Base-by-base conservation (phyloP, 768 basidiomycete species). In the Tricholoma sp. region DNA sequence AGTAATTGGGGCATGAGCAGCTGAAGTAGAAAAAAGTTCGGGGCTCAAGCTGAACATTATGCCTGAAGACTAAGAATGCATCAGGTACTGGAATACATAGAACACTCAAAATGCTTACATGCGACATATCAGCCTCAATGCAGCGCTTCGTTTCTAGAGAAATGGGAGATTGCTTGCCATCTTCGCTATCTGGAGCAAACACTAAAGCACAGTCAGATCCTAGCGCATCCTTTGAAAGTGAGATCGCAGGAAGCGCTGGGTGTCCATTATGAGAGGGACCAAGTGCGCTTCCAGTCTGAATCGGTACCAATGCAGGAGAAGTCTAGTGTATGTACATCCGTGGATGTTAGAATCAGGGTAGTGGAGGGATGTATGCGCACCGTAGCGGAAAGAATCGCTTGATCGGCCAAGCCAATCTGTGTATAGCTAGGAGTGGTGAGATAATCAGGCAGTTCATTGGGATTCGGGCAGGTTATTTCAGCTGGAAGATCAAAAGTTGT, bases 401-500 rank as follows among this genome's bases (percentile, higher is more conserved):
- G 20, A 45, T 45, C 44, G n/a, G 34, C 15, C 11, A 41, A 6
- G 42, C 48, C 34, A 1, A 13, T 9, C 18, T 54, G 31, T 12
- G 24, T 33, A 28, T 24, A 12, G 28, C 24, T 17, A 8, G 49
- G 57, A 18, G 53, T 50, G 13, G 39, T 47, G 47, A 57, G 39
- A 20, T 32, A 57, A 44, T 31, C 41, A 6, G 59, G 57, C 11
- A 55, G n/a, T 17, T 57, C 55, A 36, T 7, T 36, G 11, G n/a
- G 36, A 48, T 56, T 50, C 55, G 44, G 29, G 52, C 37, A 42
- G 44, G 24, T 42, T 33, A 53, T 53, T 37, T 65, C 63, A 18
- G 54, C 61, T 15, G 63, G 59, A 15, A 61, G 31, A 29, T 73
- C 68, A 57, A 71, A 70, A 29, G 57, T 67, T 17, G 53, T 53